Evolutionary conservation across 495 filamentous ascomycete genomes (phyloP).

Genomic region (Thermothielavioides terrestris): DNA sequence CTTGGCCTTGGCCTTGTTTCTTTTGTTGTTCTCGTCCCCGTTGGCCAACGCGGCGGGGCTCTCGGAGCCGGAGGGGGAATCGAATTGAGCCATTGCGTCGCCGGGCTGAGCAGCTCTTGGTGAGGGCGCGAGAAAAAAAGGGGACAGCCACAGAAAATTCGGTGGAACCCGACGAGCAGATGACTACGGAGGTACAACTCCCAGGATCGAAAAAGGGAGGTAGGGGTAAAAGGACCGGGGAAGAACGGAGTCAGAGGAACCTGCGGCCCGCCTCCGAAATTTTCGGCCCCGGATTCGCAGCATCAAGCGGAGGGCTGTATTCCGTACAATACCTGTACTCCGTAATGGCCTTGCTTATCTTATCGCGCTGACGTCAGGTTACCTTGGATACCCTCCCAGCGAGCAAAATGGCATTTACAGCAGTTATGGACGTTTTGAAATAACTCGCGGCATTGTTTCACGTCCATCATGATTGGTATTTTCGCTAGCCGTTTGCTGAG

Average conservation of each 20-base stretch:
- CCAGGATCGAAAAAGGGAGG: neutral
- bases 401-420: too few species aligned
- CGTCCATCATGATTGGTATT: too few species aligned
- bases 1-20: conserved; percentile 8
- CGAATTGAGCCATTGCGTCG: conserved; percentile 14
- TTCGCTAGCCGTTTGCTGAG: too few species aligned
- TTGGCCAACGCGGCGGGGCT: conserved; percentile 17
- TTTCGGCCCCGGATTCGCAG: conserved; percentile 3
- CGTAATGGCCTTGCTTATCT: conserved; percentile 14
- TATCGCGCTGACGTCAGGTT: conserved; percentile 14
- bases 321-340: too few species aligned
- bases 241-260: conserved; percentile 5
- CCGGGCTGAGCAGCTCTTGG: neutral
- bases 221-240: neutral
- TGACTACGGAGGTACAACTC: neutral
- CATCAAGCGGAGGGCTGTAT: conserved; percentile 1
- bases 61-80: conserved; percentile 12
- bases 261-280: conserved; percentile 7
- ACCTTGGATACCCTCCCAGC: too few species aligned
- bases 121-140: neutral
- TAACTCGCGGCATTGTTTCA: too few species aligned
- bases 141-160: neutral
- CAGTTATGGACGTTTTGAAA: too few species aligned
- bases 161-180: neutral
- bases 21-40: conserved; percentile 11